phyloP scores from a whole-genome alignment of 805 yeast genomes.

The Cyberlindnera japonica region DNA sequence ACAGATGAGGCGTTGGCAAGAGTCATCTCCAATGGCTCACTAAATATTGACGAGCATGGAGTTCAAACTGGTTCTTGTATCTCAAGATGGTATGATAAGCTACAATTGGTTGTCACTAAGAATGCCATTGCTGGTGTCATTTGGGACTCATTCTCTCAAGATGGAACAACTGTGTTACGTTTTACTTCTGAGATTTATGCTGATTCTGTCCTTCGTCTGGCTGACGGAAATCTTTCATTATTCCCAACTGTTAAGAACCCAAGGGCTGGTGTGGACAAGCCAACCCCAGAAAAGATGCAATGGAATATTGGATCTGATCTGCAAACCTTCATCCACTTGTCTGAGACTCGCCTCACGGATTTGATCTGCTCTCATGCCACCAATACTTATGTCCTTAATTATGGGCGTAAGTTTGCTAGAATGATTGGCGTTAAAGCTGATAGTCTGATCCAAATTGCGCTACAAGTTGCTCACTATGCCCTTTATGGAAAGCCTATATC shows the following conservation, averaged over 20 bases:
- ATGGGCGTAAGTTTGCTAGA: constrained; percentile 73
- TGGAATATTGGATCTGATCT: constrained; percentile 37
- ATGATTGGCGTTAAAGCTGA: constrained; percentile 83
- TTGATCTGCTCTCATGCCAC: constrained; percentile 76
- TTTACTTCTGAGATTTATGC: constrained; percentile 88
- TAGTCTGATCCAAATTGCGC: constrained; percentile 84
- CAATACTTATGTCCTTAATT: constrained; percentile 69
- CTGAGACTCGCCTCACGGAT: constrained; percentile 86
- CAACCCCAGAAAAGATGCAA: constrained; percentile 27
- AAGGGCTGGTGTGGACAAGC: constrained; percentile 13
- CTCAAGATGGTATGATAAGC: constrained; percentile 86
- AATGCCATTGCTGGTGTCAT: constrained; percentile 88
- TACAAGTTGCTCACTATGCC: constrained; percentile 89
- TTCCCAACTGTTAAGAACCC: constrained; percentile 34
- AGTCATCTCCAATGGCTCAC: constrained; percentile 80
- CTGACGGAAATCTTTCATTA: constrained; percentile 55
- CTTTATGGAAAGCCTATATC: constrained; percentile 86
- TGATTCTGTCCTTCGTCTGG: constrained; percentile 81
- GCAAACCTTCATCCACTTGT: constrained; percentile 58
- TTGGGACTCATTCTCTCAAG: constrained; percentile 89
- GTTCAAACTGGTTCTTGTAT: constrained; percentile 90
- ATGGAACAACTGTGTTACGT: constrained; percentile 86
- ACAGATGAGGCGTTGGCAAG: constrained; percentile 39
- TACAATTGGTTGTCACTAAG: constrained; percentile 78
- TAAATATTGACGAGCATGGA: constrained; percentile 64